Conservation (phyloP, 345 rosid genomes). For the Tarenaya hassleriana region DNA sequence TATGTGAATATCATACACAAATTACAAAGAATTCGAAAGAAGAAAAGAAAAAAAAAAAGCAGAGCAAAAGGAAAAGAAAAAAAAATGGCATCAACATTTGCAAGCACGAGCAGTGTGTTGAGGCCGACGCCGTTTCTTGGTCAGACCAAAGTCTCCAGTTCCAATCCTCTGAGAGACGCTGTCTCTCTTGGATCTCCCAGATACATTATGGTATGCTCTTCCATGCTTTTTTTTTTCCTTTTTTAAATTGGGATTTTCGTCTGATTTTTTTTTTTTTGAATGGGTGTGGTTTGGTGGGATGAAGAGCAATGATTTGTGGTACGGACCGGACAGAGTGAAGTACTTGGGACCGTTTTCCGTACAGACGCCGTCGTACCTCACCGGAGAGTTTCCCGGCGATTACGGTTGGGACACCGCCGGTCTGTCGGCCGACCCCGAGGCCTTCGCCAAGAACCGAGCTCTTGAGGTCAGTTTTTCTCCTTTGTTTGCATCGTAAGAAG, state of each 20-base stretch:
- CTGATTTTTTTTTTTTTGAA: conserved; percentile 2
- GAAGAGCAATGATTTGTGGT: conserved; percentile 81
- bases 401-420: conserved; percentile 99
- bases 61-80: neutral
- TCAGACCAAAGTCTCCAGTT: conserved; percentile 43
- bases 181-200: conserved; percentile 57
- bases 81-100: conserved; percentile 49
- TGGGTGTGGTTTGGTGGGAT: neutral
- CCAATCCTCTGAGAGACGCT: conserved; percentile 62
- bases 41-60: conserved; percentile 15
- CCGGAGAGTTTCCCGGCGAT: conserved; percentile 92
- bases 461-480: conserved; percentile 52
- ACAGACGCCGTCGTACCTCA: conserved; percentile 86
- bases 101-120: conserved; percentile 60
- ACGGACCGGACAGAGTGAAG: conserved; percentile 94
- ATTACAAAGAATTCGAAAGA: conserved; percentile 23
- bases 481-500: too few relatives aligned
- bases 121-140: conserved; percentile 69
- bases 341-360: conserved; percentile 96
- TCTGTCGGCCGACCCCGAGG: conserved; percentile 90
- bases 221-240: neutral
- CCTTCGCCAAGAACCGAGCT: conserved; percentile 93
- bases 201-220: conserved; percentile 57
- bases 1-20: too few relatives aligned
- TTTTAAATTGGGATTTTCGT: conserved; percentile 7